A percentile compares a stretch with the other conserved stretches of the same genome.
These are phyloP conservation scores for Gossypium thurberi DNA, from an alignment of 345 rosid genomes.

Conservation along the genomic window DNA sequence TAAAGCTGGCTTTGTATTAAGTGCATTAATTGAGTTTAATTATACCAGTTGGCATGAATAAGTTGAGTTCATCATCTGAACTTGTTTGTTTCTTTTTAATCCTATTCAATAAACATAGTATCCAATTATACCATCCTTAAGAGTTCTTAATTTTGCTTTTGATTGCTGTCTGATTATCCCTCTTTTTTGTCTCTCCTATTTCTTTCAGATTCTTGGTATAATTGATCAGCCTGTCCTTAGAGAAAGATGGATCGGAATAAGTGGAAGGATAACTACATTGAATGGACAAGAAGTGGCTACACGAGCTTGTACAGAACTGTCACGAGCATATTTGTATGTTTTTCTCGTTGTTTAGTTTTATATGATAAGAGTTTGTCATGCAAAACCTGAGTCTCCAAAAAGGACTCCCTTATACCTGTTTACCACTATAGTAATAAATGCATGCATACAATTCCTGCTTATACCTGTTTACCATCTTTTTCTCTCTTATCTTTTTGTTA, in stretches of 20 bases:
- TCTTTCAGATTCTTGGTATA: conserved; percentile 72
- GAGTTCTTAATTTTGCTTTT: neutral
- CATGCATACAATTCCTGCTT: conserved; percentile 1
- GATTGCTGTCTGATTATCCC: neutral
- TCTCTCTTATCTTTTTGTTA: neutral
- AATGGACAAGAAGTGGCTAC: conserved; percentile 74
- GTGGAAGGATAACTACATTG: conserved; percentile 63
- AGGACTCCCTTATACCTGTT: neutral
- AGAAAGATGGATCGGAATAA: conserved; percentile 92
- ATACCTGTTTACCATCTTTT: neutral
- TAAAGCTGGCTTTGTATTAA: neutral
- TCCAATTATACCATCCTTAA: neutral
- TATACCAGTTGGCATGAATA: neutral
- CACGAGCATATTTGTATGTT: conserved; percentile 85
- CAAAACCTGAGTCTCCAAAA: neutral
- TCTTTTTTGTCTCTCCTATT: neutral
- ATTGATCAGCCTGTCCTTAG: conserved; percentile 81
- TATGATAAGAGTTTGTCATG: conserved; percentile 5
- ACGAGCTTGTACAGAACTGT: conserved; percentile 53
- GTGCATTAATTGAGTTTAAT: neutral
- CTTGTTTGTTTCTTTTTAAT: neutral
- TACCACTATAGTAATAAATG: neutral
- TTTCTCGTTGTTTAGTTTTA: neutral
- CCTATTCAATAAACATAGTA: neutral
- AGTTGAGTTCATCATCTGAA: neutral